phyloP scores from a whole-genome alignment of 768 basidiomycete genomes.

The Serendipita sp. region DNA sequence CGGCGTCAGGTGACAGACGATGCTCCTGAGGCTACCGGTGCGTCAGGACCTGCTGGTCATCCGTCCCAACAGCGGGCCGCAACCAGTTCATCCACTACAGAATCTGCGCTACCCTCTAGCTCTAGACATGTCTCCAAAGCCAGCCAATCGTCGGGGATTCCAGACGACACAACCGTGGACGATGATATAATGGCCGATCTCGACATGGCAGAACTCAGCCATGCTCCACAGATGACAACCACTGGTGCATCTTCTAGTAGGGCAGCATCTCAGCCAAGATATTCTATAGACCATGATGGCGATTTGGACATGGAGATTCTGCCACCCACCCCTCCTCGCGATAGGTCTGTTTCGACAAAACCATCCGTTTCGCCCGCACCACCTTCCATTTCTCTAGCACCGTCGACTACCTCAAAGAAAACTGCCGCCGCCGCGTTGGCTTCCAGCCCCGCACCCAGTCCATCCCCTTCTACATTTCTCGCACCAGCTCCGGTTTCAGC shows the following conservation, averaged over 20 bases:
- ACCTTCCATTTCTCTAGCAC: no score
- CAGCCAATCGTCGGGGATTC: background rate
- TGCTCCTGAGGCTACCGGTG: no score
- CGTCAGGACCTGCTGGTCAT: no score
- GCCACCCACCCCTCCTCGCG: background rate
- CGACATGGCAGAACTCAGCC: background rate
- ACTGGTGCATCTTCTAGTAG: background rate
- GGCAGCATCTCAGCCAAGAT: background rate
- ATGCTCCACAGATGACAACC: background rate
- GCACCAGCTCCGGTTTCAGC: constrained; percentile 3
- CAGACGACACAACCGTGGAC: background rate
- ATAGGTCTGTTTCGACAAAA: background rate
- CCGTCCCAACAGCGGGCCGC: no score
- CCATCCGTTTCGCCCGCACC: background rate
- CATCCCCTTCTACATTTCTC: background rate
- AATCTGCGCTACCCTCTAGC: no score
- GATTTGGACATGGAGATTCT: background rate
- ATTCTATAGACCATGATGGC: background rate
- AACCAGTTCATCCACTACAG: no score
- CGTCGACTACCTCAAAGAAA: background rate
- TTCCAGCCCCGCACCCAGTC: no score
- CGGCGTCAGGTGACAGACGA: no score
- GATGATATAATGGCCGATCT: constrained; percentile 2
- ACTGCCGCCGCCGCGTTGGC: background rate
- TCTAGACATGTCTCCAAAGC: background rate